Conservation (phyloP, 805 yeast genomes). For the Candida bentonensis region DNA sequence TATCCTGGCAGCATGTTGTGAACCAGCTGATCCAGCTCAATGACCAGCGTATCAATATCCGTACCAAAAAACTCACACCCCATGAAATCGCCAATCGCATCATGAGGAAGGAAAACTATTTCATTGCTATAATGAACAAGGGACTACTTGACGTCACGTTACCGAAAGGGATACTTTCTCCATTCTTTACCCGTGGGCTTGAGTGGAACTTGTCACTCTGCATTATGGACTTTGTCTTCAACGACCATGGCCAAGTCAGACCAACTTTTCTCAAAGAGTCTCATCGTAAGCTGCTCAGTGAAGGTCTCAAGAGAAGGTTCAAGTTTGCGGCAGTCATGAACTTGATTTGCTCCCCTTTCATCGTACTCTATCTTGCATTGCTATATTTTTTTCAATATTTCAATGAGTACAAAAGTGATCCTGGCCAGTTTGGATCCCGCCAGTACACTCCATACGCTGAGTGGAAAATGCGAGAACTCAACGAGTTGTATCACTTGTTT, state of each 20-base stretch:
- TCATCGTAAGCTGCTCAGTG: slow-evolving; percentile 50
- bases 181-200: slow-evolving; percentile 61
- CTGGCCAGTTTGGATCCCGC: slow-evolving; percentile 66
- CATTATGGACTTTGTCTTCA: slow-evolving; percentile 73
- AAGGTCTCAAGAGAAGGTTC: slow-evolving; percentile 65
- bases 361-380: slow-evolving; percentile 68
- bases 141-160: slow-evolving; percentile 55
- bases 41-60: slow-evolving; percentile 35
- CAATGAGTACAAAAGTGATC: slow-evolving; percentile 82
- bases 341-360: slow-evolving; percentile 69
- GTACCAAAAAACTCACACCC: slow-evolving; percentile 70
- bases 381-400: slow-evolving; percentile 82
- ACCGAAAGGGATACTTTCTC: slow-evolving; percentile 33
- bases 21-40: slow-evolving; percentile 57
- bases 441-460: slow-evolving; percentile 90
- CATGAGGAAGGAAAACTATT: slow-evolving; percentile 89
- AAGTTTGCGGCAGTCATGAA: slow-evolving; percentile 79
- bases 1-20: slow-evolving; percentile 83
- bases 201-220: slow-evolving; percentile 93
- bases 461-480: slow-evolving; percentile 90
- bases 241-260: slow-evolving; percentile 68
- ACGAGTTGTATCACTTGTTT: slow-evolving; percentile 84
- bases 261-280: slow-evolving; percentile 55
- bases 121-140: slow-evolving; percentile 78
- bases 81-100: slow-evolving; percentile 91